A percentile compares a stretch with the other conserved stretches of the same genome.
Conservation (phyloP, 1,284 basidiomycete species). For the Cyathus olla region DNA sequence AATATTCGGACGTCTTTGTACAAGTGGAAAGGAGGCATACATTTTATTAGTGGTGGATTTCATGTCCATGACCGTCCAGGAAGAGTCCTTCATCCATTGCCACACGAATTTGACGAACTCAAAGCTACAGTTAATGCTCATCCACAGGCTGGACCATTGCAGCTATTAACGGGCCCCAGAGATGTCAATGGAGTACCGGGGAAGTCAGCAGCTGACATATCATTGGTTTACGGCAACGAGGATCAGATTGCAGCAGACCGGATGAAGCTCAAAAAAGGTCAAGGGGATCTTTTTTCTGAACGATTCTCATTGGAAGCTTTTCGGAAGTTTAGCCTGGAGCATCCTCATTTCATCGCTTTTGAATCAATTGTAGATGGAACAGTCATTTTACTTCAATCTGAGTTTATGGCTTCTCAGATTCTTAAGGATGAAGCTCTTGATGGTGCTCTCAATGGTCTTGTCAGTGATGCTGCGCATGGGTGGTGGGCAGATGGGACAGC, state of each 20-base stretch:
- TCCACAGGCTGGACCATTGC: constrained; percentile 25
- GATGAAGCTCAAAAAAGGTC: constrained; percentile 11
- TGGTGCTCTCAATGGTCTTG: constrained; percentile 36
- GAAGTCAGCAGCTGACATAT: constrained; percentile 35
- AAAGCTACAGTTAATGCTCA: constrained; percentile 16
- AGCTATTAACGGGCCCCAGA: constrained; percentile 28
- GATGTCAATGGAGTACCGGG: constrained; percentile 26
- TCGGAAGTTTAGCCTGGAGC: constrained; percentile 6
- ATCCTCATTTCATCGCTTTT: constrained; percentile 17
- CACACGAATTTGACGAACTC: constrained; percentile 8
- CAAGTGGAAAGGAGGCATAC: constrained; percentile 15
- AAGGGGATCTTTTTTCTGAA: constrained; percentile 2
- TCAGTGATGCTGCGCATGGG: constrained; percentile 43
- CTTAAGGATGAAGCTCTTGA: constrained; percentile 20
- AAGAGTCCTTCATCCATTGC: constrained; percentile 12
- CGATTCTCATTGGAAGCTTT: constrained; percentile 2
- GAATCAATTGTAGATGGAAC: constrained; percentile 12
- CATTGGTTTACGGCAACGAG: constrained; percentile 23
- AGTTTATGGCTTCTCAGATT: constrained; percentile 33
- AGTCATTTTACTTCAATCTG: constrained; percentile 33
- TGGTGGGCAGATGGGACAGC: constrained; percentile 23
- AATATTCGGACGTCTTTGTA: neutral
- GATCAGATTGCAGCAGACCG: constrained; percentile 25
- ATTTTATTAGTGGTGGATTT: constrained; percentile 21
- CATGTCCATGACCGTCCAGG: constrained; percentile 18